Evolutionary conservation across 176 grass and related monocot genomes (phyloP).

Genomic region (Oryza longistaminata): DNA sequence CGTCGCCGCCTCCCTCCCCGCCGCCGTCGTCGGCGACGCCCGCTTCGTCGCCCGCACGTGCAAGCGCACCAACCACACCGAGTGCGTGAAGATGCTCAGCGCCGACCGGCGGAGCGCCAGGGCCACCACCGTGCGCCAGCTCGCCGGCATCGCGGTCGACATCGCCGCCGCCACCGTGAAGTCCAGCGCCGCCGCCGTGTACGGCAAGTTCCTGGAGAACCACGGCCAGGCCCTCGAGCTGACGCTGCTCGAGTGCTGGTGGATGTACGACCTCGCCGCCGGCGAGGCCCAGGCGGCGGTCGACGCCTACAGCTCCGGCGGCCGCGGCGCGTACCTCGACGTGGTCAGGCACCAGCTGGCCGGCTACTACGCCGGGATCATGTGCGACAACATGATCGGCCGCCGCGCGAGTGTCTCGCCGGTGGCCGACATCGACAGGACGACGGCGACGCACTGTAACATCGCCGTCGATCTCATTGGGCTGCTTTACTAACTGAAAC

Average conservation of each 20-base stretch:
- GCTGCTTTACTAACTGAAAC: not conserved
- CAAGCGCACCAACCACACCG: not conserved
- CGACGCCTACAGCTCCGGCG: not conserved
- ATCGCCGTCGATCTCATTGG: too few relatives aligned
- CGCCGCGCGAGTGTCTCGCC: not conserved
- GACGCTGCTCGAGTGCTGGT: not conserved
- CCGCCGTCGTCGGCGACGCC: not conserved
- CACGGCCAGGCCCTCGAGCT: not conserved
- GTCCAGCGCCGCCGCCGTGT: not conserved
- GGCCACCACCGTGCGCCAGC: not conserved
- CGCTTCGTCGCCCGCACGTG: not conserved
- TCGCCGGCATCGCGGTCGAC: constrained; percentile 18
- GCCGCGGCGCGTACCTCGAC: not conserved
- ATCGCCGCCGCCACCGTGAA: not conserved
- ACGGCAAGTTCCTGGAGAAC: too few relatives aligned
- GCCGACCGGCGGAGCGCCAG: constrained; percentile 11
- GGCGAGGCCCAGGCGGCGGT: not conserved
- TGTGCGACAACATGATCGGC: not conserved
- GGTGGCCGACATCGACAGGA: too few relatives aligned
- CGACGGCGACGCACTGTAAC: too few relatives aligned
- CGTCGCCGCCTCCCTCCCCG: too few relatives aligned
- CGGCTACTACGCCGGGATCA: not conserved
- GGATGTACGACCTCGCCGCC: not conserved
- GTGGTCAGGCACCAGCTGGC: not conserved
- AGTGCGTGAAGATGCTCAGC: not conserved